Percentiles rank a stretch among this genome's conserved stretches.
Evolutionary conservation across 352 stramenopile genomes (phyloP).

Genomic region (Aphanomyces cochlioides): DNA sequence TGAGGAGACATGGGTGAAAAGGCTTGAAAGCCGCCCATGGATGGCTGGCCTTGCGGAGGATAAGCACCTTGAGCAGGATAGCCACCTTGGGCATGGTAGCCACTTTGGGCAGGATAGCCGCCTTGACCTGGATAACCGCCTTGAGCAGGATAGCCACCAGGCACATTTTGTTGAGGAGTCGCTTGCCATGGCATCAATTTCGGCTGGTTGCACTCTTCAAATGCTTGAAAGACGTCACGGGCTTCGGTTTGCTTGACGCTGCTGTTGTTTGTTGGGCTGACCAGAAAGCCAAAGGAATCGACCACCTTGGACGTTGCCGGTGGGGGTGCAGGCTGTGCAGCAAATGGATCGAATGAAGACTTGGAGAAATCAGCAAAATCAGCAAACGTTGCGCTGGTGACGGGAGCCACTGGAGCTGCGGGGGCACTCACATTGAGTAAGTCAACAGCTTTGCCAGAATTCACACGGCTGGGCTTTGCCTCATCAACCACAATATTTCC

Average conservation of each 20-base stretch:
- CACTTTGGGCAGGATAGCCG: neutral
- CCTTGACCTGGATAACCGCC: neutral
- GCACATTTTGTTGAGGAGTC: neutral
- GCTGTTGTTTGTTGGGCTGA: slow-evolving; percentile 43
- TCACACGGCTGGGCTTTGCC: neutral
- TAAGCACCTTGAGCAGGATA: neutral
- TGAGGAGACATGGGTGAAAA: neutral
- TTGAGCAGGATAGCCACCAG: neutral
- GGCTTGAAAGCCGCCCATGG: neutral
- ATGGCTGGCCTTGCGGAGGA: neutral
- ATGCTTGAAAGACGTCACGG: slow-evolving; percentile 21
- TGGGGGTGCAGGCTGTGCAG: neutral
- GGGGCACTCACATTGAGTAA: slow-evolving; percentile 46
- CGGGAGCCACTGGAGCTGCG: slow-evolving; percentile 16
- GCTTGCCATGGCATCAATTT: slow-evolving; percentile 13
- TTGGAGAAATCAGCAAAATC: slow-evolving; percentile 64
- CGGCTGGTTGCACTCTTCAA: slow-evolving; percentile 14
- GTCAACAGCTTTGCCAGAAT: slow-evolving; percentile 34
- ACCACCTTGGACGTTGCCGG: slow-evolving; percentile 36
- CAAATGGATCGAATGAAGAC: slow-evolving; percentile 23
- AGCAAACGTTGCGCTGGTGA: slow-evolving; percentile 32
- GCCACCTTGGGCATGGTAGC: neutral
- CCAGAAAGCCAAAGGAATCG: slow-evolving; percentile 53
- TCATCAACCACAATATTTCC: slow-evolving; percentile 54
- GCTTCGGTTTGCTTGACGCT: slow-evolving; percentile 20